Evolutionary conservation across 345 rosid species (phyloP).

Genomic region (Syzygium aromaticum): DNA sequence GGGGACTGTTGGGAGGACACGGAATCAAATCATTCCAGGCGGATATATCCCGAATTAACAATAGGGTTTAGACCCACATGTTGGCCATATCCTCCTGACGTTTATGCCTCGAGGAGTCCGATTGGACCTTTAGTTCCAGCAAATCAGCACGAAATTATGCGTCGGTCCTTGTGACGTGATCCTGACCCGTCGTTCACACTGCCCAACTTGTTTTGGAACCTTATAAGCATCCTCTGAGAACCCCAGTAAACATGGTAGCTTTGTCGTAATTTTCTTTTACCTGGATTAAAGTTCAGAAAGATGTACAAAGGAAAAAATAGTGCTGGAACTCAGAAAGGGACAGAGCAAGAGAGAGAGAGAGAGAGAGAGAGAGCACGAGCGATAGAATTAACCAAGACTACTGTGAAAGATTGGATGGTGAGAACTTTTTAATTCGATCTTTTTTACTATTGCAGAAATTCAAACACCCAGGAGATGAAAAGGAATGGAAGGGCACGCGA

Average conservation of each 20-base stretch:
- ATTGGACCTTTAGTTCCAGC: background rate
- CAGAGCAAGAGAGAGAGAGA: background rate
- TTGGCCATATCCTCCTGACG: background rate
- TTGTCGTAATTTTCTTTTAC: background rate
- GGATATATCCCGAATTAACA: background rate
- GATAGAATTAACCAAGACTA: background rate
- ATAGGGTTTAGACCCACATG: background rate
- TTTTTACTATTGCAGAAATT: background rate
- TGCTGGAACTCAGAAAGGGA: background rate
- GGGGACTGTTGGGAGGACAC: background rate
- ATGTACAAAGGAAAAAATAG: background rate
- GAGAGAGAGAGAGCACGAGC: background rate
- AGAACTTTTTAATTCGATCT: background rate
- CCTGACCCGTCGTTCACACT: background rate
- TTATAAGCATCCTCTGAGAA: background rate
- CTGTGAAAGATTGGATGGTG: background rate
- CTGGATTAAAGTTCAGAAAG: background rate
- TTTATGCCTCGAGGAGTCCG: background rate
- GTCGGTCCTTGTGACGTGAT: background rate
- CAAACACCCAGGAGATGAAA: background rate
- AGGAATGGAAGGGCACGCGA: background rate
- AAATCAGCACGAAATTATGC: background rate
- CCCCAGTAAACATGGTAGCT: background rate
- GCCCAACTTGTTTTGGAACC: background rate
- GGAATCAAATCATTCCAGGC: background rate